phyloP scores from a whole-genome alignment of 2,329 filamentous ascomycete species.

The Aspergillus sp. region DNA sequence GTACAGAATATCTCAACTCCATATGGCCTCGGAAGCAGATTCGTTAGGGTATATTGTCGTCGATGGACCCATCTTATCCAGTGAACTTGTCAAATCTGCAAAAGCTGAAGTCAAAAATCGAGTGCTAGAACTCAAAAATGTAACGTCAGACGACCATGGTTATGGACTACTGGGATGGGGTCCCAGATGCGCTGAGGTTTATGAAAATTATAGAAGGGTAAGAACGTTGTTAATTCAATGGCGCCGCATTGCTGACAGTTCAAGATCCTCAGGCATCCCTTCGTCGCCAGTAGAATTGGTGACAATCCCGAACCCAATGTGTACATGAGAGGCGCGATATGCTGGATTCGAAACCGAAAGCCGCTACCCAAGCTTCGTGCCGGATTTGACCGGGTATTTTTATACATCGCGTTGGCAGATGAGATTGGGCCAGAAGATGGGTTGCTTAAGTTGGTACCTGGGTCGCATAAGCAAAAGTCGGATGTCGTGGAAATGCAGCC shows the following conservation, averaged over 20 bases:
- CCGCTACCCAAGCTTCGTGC: not conserved
- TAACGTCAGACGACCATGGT: not conserved
- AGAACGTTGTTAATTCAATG: not conserved
- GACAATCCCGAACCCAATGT: not conserved
- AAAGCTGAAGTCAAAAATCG: not conserved
- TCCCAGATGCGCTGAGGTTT: not conserved
- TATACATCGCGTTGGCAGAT: not conserved
- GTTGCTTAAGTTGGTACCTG: not conserved
- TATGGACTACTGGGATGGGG: not conserved
- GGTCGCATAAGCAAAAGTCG: not conserved
- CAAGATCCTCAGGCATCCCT: not conserved
- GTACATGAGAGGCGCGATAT: not conserved
- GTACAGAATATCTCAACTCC: not conserved
- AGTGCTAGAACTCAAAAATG: not conserved
- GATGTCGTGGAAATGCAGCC: not conserved
- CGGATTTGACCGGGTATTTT: not conserved
- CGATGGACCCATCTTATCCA: not conserved
- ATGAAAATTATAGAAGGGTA: not conserved
- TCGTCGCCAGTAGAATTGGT: not conserved
- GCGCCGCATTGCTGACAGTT: not conserved
- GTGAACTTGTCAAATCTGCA: not conserved
- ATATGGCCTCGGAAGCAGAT: not conserved
- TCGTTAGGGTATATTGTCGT: not conserved
- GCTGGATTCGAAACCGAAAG: not conserved
- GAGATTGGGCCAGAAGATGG: not conserved